A percentile compares a stretch with the other conserved stretches of the same genome.
These are phyloP conservation scores for Penicillium sp. DNA, from an alignment of 2,329 filamentous ascomycete genomes.

Conservation along the genomic window DNA sequence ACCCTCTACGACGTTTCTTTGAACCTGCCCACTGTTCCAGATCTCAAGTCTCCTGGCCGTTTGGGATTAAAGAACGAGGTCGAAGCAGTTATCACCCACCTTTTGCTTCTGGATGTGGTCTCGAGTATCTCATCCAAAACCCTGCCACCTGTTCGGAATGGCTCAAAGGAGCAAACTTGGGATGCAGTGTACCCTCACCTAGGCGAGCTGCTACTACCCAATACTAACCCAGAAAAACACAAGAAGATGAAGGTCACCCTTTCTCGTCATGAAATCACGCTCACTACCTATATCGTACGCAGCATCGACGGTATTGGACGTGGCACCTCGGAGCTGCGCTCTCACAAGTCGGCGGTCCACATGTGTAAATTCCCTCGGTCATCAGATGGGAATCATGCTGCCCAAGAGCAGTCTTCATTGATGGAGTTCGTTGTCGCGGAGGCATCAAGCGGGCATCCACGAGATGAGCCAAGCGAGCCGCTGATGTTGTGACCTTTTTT, in stretches of 20 bases:
- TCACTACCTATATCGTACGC: conserved; percentile 27
- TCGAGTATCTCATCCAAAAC: conserved; percentile 33
- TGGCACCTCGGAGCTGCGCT: conserved; percentile 13
- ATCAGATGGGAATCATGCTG: not conserved
- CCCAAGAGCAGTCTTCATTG: conserved; percentile 20
- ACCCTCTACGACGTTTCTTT: conserved; percentile 46
- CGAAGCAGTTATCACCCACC: conserved; percentile 39
- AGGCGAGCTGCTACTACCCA: conserved; percentile 38
- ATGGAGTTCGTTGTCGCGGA: conserved; percentile 35
- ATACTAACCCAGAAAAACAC: conserved; percentile 23
- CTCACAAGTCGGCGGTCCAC: conserved; percentile 19
- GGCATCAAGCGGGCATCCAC: not conserved
- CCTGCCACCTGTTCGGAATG: conserved; percentile 1
- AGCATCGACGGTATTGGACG: conserved; percentile 24
- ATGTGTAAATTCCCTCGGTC: conserved; percentile 31
- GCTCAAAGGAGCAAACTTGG: conserved; percentile 27
- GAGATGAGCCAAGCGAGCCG: not conserved
- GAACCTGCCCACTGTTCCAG: conserved; percentile 35
- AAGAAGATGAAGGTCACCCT: conserved; percentile 41
- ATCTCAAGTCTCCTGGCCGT: conserved; percentile 38
- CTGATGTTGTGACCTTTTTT: not conserved
- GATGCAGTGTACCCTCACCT: conserved; percentile 39
- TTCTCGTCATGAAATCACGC: conserved; percentile 31
- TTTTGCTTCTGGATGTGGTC: conserved; percentile 45
- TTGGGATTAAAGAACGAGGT: conserved; percentile 42